Conservation (phyloP, 257 asterid genomes). For the Phtheirospermum japonicum region DNA sequence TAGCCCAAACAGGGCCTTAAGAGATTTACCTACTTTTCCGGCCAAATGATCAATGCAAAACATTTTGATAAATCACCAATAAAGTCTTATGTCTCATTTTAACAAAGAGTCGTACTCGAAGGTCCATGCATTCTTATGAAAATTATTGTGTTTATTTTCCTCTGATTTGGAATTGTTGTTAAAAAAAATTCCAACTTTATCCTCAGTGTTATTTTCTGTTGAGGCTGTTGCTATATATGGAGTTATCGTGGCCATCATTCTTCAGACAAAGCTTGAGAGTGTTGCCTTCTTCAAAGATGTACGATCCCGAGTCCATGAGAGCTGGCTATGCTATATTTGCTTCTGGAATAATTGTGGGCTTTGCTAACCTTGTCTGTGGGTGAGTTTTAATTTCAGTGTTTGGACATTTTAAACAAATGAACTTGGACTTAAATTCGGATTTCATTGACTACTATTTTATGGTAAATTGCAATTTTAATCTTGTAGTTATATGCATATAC, state of each 20-base stretch:
- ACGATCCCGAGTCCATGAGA: slow-evolving; percentile 64
- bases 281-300: slow-evolving; percentile 58
- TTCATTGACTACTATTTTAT: neutral
- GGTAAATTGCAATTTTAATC: too few relatives aligned
- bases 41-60: neutral
- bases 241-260: slow-evolving; percentile 85
- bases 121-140: neutral
- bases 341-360: slow-evolving; percentile 78
- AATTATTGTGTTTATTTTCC: neutral
- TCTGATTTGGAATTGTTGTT: neutral
- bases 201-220: slow-evolving; percentile 69
- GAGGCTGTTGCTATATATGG: slow-evolving; percentile 93
- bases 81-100: neutral
- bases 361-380: slow-evolving; percentile 97
- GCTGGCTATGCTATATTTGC: slow-evolving; percentile 86
- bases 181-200: slow-evolving; percentile 5
- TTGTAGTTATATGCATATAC: too few relatives aligned
- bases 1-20: too few relatives aligned
- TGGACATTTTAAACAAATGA: neutral
- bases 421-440: neutral
- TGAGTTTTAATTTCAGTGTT: slow-evolving; percentile 35
- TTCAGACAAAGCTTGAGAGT: slow-evolving; percentile 76
- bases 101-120: neutral
- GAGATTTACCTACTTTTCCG: neutral
- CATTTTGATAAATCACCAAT: neutral